Evolutionary conservation across 2,329 filamentous ascomycete genomes (phyloP).

Genomic region (Talaromyces sp.): DNA sequence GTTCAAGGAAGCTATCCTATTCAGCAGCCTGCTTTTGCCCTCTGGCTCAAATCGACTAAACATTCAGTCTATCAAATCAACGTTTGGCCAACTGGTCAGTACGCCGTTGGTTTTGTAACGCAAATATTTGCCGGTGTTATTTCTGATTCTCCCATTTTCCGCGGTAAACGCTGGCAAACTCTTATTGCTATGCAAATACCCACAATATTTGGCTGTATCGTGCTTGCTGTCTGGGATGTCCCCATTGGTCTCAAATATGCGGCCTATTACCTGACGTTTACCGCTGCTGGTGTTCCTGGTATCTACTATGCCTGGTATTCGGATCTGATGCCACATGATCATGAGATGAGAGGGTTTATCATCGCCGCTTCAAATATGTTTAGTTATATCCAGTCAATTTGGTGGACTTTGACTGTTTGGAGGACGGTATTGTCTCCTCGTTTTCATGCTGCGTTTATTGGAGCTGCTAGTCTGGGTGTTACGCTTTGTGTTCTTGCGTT

Average conservation of each 20-base stretch:
- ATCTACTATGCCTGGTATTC: slow-evolving; percentile 15
- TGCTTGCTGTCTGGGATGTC: slow-evolving; percentile 15
- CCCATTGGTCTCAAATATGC: slow-evolving; percentile 8
- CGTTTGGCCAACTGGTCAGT: slow-evolving; percentile 46
- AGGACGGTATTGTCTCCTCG: slow-evolving; percentile 8
- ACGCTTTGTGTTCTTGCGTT: background rate
- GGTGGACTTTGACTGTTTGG: slow-evolving; percentile 11
- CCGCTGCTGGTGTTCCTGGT: slow-evolving; percentile 1
- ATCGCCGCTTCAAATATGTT: slow-evolving; percentile 14
- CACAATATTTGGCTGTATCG: slow-evolving; percentile 3
- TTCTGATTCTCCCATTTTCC: slow-evolving; percentile 6
- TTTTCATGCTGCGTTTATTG: slow-evolving; percentile 12
- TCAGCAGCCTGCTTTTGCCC: slow-evolving; percentile 40
- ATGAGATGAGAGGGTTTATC: slow-evolving; percentile 12
- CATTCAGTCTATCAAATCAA: slow-evolving; percentile 44
- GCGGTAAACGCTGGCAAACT: slow-evolving; percentile 11
- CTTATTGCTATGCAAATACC: slow-evolving; percentile 12
- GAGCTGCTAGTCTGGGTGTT: background rate
- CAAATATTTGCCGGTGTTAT: slow-evolving; percentile 18
- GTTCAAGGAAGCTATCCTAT: slow-evolving; percentile 41
- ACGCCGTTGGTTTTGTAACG: slow-evolving; percentile 42
- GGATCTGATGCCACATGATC: slow-evolving; percentile 12
- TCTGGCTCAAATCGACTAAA: slow-evolving; percentile 40
- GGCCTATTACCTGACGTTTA: slow-evolving; percentile 11
- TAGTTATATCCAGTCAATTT: slow-evolving; percentile 9